Conservation (phyloP, 2,329 filamentous ascomycete genomes). For the Talaromyces piceae region DNA sequence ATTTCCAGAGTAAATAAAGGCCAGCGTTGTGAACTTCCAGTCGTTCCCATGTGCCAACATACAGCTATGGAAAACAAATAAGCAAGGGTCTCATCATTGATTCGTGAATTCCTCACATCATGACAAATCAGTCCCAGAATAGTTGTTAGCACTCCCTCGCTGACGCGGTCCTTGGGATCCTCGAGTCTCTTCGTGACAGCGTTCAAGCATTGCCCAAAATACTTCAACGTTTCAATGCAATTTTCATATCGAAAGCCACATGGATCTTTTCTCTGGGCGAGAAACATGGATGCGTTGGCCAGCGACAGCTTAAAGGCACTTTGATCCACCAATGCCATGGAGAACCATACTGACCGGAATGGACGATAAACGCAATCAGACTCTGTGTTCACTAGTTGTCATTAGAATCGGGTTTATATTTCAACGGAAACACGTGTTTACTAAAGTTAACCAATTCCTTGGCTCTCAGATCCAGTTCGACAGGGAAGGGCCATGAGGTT, state of each 20-base stretch:
- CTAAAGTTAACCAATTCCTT: slow-evolving; percentile 14
- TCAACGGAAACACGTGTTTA: neutral
- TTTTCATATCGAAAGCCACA: slow-evolving; percentile 15
- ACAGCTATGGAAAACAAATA: slow-evolving; percentile 6
- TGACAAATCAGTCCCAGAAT: slow-evolving; percentile 20
- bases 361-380: slow-evolving; percentile 19
- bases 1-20: slow-evolving; percentile 13
- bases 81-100: neutral
- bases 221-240: slow-evolving; percentile 16
- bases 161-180: slow-evolving; percentile 11
- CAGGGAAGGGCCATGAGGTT: slow-evolving; percentile 10
- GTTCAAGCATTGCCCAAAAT: slow-evolving; percentile 16
- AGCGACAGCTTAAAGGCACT: slow-evolving; percentile 19
- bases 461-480: slow-evolving; percentile 6
- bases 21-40: slow-evolving; percentile 17
- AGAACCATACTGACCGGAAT: slow-evolving; percentile 21
- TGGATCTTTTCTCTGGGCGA: slow-evolving; percentile 15
- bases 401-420: neutral
- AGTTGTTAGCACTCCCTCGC: slow-evolving; percentile 15
- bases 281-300: slow-evolving; percentile 21
- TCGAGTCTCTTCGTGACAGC: slow-evolving; percentile 16
- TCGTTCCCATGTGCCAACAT: slow-evolving; percentile 16
- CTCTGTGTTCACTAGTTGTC: slow-evolving; percentile 5
- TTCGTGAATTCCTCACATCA: slow-evolving; percentile 12
- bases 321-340: slow-evolving; percentile 17